phyloP scores from a whole-genome alignment of 495 filamentous ascomycete genomes.

The Penicilliopsis zonata region DNA sequence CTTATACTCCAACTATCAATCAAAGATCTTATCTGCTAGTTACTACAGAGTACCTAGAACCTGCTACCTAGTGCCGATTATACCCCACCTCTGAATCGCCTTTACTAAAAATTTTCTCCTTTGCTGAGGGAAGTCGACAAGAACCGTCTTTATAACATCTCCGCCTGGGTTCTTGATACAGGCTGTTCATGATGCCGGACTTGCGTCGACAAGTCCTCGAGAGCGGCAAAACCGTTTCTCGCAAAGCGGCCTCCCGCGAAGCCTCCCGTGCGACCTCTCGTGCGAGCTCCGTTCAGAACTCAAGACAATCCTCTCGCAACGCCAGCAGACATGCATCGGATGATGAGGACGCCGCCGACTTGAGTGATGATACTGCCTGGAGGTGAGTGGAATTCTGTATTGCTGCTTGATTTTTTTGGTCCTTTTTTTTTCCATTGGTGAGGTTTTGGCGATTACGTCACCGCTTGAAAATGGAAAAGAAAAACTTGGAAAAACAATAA shows the following conservation, averaged over 20 bases:
- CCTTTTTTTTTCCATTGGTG: constrained; percentile 3
- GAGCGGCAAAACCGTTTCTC: constrained; percentile 84
- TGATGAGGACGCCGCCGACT: constrained; percentile 58
- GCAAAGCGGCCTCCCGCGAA: constrained; percentile 68
- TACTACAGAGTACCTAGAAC: no score
- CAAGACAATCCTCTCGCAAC: constrained; percentile 45
- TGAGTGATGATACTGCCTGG: constrained; percentile 57
- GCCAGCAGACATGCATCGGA: constrained; percentile 54
- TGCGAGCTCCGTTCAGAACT: constrained; percentile 47
- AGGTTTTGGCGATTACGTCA: constrained; percentile 29
- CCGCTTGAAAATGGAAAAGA: no score
- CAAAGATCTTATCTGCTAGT: no score
- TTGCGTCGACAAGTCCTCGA: constrained; percentile 70
- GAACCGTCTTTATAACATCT: no score
- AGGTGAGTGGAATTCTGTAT: constrained; percentile 36
- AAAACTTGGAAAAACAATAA: constrained; percentile 2
- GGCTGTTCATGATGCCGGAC: constrained; percentile 26
- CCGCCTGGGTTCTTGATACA: not conserved
- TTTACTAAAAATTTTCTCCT: no score
- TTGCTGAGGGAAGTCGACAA: no score
- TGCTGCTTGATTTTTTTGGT: constrained; percentile 3
- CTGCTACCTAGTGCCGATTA: no score
- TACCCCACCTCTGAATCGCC: no score
- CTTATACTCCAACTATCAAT: no score
- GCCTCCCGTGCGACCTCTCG: constrained; percentile 55